Base-by-base conservation (phyloP, 2,329 filamentous ascomycete species). In the Neofusicoccum kwambonambiense region DNA sequence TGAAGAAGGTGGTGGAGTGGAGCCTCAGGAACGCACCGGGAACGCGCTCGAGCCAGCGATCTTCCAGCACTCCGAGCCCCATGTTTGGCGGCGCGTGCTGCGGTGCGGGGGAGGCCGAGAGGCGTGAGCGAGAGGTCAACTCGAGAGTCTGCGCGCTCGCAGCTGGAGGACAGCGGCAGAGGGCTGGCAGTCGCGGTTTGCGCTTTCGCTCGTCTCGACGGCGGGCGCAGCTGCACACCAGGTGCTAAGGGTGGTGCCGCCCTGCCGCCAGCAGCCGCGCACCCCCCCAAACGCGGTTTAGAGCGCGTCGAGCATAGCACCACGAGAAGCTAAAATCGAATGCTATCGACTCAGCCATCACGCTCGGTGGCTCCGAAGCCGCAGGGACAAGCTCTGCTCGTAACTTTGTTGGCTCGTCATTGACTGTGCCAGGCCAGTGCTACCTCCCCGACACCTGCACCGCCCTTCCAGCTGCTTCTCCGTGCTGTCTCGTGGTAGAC, bases 11-110 rank as follows among this genome's bases (percentile, higher is more conserved):
- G 22, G 22, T 22, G n/a, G 5, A 49, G 45, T 13, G 34, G 31
- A 17, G n/a, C 9, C 17, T 62, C 42, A 44, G 22, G 15, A 22
- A 54, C 58, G 74, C 81, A 93, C 91, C 91, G 66, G 92, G 92
- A 67, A 94, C 91, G 76, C 91, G 85, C 71, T 86, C 84, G 69
- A 87, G 82, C 71, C 83, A 82, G 72, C 75, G 82, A 73, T 90
- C 86, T 71, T 93, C 87, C 65, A 95, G 82, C 66, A 96, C 87
- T 60, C 91, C 90, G 68, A 95, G 82, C 50, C 88, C 87, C 89
- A 90, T 90, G 62, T 50, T 64, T 67, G 17, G 17, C 42, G 42
- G 17, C 42, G 42, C n/a, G 31, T 35, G 27, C 15, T 42, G n/a
- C 27, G 5, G 34, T 52, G 50, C 37, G 50, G 50, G 31, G 50